Base-by-base conservation (phyloP, 2,329 filamentous ascomycete genomes). In the Leptographium wingfieldii region DNA sequence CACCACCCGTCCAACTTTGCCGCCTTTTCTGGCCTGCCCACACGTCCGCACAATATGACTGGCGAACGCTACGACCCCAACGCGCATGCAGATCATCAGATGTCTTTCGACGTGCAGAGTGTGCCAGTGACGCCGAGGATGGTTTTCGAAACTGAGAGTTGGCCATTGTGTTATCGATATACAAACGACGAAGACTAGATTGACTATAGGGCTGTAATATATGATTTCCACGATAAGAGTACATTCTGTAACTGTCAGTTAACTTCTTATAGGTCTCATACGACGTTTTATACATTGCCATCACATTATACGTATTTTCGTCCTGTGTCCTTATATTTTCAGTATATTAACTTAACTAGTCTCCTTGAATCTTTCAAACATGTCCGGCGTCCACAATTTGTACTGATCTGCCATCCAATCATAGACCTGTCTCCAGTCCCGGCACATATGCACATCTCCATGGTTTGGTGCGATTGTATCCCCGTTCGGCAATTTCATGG, bases 361-460 rank as follows among this genome's bases (percentile, higher is more conserved):
- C 55, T 57, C 55, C 3, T 46, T 27, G 19, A 57, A 31, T 25
- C 35, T 48, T 25, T 57, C 55, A 48, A 25, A 57, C 38, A 48
- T 57, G 6, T 48, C 55, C 40, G 55, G 40, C 25, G 55, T 57
- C 55, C 53, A 55, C n/a, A 35, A 1, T 2, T 46, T 31, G 14
- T 57, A 22, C 40, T 48, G 55, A 5, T 16, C 12, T 12, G 11
- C 38, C 40, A 48, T 31, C 55, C 55, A 57, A 7, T 57, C 40
- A 33, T 57, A 48, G 10, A 57, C 55, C 43, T 57, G 55, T 43
- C 55, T 29, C 55, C 55, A 57, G 40, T 57, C 55, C n/a, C 55
- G 55, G 22, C 55, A 57, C 9, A 25, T 57, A 29, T 57, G 55
- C 55, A 33, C 16, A 10, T 4, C 14, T 29, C 40, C 40, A 0